These are phyloP conservation scores for Fusarium sp. DNA, from an alignment of 2,329 filamentous ascomycete species.

Conservation along the genomic window DNA sequence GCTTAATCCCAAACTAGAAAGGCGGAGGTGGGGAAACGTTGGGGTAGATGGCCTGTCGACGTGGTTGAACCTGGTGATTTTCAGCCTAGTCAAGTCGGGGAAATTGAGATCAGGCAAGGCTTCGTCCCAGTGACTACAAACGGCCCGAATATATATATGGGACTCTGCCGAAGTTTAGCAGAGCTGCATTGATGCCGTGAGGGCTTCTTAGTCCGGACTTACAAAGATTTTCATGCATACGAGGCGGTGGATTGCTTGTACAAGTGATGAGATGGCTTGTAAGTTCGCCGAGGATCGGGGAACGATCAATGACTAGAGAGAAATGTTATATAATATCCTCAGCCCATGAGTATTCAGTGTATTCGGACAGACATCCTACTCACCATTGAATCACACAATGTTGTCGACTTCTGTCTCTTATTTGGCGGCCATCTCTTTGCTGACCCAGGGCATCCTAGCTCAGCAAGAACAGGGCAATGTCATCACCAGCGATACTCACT, in stretches of 20 bases:
- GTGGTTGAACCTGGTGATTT: background rate
- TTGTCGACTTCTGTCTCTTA: background rate
- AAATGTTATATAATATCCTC: too few species aligned
- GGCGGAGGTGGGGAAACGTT: background rate
- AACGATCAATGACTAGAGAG: background rate
- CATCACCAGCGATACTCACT: conserved; percentile 8
- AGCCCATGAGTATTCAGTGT: too few species aligned
- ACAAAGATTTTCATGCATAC: background rate
- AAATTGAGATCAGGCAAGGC: too few species aligned
- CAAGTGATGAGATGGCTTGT: background rate
- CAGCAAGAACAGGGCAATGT: background rate
- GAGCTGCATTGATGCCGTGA: too few species aligned
- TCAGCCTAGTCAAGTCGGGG: background rate
- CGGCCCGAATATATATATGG: background rate
- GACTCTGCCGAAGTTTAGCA: too few species aligned
- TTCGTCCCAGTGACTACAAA: background rate
- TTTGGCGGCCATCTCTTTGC: conserved; percentile 4
- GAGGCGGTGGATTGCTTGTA: too few species aligned
- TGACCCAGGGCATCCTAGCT: conserved; percentile 8
- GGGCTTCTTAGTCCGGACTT: background rate
- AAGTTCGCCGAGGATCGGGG: conserved; percentile 9
- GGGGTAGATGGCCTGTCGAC: background rate
- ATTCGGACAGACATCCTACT: too few species aligned
- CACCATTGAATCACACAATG: conserved; percentile 1
- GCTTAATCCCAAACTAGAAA: background rate